Conservation (phyloP, 805 yeast genomes). For the Candida hispaniensis region DNA sequence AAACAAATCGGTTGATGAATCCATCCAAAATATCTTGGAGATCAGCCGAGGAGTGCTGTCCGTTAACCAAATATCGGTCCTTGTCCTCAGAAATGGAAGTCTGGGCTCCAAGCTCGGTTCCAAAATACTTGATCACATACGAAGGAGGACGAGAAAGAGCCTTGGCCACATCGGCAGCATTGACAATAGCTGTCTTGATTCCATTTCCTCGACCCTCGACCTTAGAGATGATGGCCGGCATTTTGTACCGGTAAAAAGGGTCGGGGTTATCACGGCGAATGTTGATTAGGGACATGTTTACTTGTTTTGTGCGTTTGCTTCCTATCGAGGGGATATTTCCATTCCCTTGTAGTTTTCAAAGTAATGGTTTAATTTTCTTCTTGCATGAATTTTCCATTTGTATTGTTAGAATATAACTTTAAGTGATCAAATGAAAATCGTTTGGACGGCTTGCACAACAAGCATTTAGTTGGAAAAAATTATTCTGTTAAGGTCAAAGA, state of each 20-base stretch:
- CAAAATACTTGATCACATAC: constrained; percentile 87
- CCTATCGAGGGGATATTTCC: no score
- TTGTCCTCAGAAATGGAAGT: constrained; percentile 67
- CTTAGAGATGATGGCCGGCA: constrained; percentile 96
- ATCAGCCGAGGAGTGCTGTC: constrained; percentile 82
- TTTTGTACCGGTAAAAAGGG: constrained; percentile 98
- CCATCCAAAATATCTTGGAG: constrained; percentile 92
- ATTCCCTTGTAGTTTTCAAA: no score
- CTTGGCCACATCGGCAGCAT: constrained; percentile 85
- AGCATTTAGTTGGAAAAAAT: no score
- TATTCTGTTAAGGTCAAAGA: no score
- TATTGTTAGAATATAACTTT: no score
- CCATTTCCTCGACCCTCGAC: constrained; percentile 99
- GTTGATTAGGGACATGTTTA: constrained; percentile 71
- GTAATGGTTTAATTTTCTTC: no score
- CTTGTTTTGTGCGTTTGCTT: neutral
- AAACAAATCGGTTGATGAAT: constrained; percentile 82
- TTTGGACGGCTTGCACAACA: no score
- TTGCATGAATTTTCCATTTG: no score
- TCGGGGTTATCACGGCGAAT: constrained; percentile 95
- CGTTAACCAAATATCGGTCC: constrained; percentile 88
- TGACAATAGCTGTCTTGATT: constrained; percentile 89
- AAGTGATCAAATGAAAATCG: no score
- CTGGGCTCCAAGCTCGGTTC: constrained; percentile 95
- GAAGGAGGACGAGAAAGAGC: constrained; percentile 89